Base-by-base conservation (phyloP, 2,329 filamentous ascomycete genomes). In the Fusarium proliferatum region DNA sequence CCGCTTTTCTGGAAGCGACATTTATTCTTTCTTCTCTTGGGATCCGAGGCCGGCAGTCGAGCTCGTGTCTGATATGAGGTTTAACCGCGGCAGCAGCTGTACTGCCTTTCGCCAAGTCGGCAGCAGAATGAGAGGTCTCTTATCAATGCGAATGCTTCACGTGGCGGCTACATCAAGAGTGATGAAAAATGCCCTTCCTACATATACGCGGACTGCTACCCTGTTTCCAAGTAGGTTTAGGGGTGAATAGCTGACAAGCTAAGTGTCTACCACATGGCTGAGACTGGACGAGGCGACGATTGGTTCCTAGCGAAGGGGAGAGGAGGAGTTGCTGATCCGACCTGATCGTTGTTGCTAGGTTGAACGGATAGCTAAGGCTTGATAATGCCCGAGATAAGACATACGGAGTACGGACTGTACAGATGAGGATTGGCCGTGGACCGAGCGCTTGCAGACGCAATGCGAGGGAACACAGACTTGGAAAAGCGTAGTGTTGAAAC, bases 1-100 rank as follows among this genome's bases (percentile, higher is more conserved):
- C 72, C 68, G 67, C 64, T 75, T 70, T 74, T 73, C 61, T 73
- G 51, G 71, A 72, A 72, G 51, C 59, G 55, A 72, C 52, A 61
- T 68, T 46, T 61, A 62, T 58, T 70, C 38, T 52, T 72, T 63
- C 9, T 61, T 41, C 34, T 67, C 71, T 23, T 71, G 71, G 68
- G 71, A 58, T 69, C 71, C 73, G 73, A 75, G 73, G 73, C 61
- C 59, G 38, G 64, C 16, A n/a, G 60, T 63, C n/a, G 55, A 62
- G 69, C 72, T 73, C 53, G 62, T 75, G 69, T 68, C 45, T 69
- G 56, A 45, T 61, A 61, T 64, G 51, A 39, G 48, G 42, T 26
- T 61, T 41, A 66, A 63, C 73, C 73, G 73, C 73, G 73, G 73
- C 70, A 69, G 71, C 62, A 73, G 41, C 55, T 62, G 69, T 58